phyloP scores from a whole-genome alignment of 257 asterid genomes.

The Penstemon newberryi region DNA sequence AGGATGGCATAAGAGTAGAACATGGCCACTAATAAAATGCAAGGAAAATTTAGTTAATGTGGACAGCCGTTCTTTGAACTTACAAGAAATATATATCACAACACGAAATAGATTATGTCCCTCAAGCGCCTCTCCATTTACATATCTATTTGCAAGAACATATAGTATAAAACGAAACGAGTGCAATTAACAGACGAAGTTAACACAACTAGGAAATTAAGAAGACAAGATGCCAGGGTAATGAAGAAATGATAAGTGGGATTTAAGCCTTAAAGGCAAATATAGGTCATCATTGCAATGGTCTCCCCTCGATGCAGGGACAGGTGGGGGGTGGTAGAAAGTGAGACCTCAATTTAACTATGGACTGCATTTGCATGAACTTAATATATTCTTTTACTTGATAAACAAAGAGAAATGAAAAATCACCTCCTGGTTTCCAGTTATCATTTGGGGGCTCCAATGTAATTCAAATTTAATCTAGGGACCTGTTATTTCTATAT shows the following conservation, averaged over 20 bases:
- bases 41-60: not conserved
- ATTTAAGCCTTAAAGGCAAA: not conserved
- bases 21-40: not conserved
- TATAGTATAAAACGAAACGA: not conserved
- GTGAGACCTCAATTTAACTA: not conserved
- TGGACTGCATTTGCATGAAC: not conserved
- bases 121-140: slow-evolving; percentile 1
- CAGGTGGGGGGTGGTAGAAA: not conserved
- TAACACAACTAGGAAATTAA: not conserved
- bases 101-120: not conserved
- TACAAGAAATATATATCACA: not conserved
- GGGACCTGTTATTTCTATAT: no score
- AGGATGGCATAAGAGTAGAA: no score
- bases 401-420: no score
- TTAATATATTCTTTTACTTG: not conserved
- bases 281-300: no score
- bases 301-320: not conserved
- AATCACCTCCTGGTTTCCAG: no score
- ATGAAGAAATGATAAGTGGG: not conserved
- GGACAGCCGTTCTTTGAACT: not conserved
- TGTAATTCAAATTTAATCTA: no score
- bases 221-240: not conserved
- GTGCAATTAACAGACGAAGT: not conserved
- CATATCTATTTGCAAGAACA: not conserved
- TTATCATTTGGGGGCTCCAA: no score